Percentiles rank a stretch among this genome's conserved stretches.
phyloP scores from a whole-genome alignment of 192 early-diverging fungal species.

The Glomus cerebriforme region DNA sequence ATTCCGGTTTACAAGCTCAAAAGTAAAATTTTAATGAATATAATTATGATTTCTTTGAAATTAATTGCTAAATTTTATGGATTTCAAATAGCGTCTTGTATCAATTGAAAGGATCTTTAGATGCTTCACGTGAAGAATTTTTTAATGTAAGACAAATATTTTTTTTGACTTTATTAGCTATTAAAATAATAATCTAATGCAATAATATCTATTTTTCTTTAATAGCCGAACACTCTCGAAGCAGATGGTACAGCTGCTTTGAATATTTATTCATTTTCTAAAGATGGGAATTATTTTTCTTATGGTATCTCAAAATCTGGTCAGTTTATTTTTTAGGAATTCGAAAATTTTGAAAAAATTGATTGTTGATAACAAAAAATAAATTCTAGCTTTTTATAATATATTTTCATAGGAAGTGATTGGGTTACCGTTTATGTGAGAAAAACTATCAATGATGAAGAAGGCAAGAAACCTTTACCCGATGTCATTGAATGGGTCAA shows the following conservation, averaged over 20 bases:
- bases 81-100: conserved; percentile 48
- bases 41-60: background rate
- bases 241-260: conserved; percentile 61
- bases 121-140: conserved; percentile 24
- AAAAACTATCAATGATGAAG: conserved; percentile 34
- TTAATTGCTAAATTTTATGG: background rate
- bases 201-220: background rate
- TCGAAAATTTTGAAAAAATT: background rate
- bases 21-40: background rate
- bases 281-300: conserved; percentile 57
- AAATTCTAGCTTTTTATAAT: background rate
- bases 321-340: background rate
- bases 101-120: conserved; percentile 36
- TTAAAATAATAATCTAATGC: background rate
- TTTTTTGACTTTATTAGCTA: conserved; percentile 40
- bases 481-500: conserved; percentile 56
- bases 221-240: conserved; percentile 55
- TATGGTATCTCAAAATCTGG: conserved; percentile 62
- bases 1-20: conserved; percentile 63
- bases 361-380: background rate
- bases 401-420: conserved; percentile 45
- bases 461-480: conserved; percentile 39
- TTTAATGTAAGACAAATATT: conserved; percentile 48
- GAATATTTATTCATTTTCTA: conserved; percentile 52
- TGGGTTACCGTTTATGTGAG: conserved; percentile 65